phyloP scores from a whole-genome alignment of 257 asterid species.

The Jacaranda copaia region DNA sequence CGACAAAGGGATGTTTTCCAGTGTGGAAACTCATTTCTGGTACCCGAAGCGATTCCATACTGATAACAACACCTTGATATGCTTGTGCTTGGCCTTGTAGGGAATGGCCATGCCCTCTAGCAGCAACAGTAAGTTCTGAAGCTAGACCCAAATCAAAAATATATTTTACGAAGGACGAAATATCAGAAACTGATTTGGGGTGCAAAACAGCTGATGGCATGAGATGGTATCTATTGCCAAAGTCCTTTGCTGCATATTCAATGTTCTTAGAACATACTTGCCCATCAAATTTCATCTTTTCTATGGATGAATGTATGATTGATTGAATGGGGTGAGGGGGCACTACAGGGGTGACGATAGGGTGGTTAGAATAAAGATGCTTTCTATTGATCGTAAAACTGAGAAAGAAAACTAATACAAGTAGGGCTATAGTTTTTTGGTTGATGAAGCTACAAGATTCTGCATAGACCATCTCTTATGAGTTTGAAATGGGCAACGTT shows the following conservation, averaged over 20 bases:
- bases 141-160: slow-evolving; percentile 52
- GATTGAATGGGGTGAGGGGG: slow-evolving; percentile 39
- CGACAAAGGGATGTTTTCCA: slow-evolving; percentile 66
- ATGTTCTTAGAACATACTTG: slow-evolving; percentile 51
- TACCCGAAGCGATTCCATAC: slow-evolving; percentile 67
- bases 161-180: slow-evolving; percentile 59
- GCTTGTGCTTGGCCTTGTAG: slow-evolving; percentile 90
- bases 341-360: slow-evolving; percentile 41
- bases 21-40: slow-evolving; percentile 57
- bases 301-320: slow-evolving; percentile 46
- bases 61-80: slow-evolving; percentile 63
- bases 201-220: slow-evolving; percentile 71
- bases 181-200: slow-evolving; percentile 79
- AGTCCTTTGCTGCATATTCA: slow-evolving; percentile 71
- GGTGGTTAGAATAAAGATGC: slow-evolving; percentile 48
- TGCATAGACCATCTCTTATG: slow-evolving; percentile 39
- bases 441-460: slow-evolving; percentile 43
- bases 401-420: slow-evolving; percentile 52
- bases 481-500: slow-evolving; percentile 1
- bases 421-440: slow-evolving; percentile 48
- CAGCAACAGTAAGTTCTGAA: slow-evolving; percentile 72
- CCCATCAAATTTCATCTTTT: slow-evolving; percentile 62
- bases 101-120: slow-evolving; percentile 92
- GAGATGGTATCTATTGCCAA: slow-evolving; percentile 67
- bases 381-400: slow-evolving; percentile 52